These are phyloP conservation scores for Termitomyces sp. DNA, from an alignment of 768 basidiomycete species.

Conservation along the genomic window DNA sequence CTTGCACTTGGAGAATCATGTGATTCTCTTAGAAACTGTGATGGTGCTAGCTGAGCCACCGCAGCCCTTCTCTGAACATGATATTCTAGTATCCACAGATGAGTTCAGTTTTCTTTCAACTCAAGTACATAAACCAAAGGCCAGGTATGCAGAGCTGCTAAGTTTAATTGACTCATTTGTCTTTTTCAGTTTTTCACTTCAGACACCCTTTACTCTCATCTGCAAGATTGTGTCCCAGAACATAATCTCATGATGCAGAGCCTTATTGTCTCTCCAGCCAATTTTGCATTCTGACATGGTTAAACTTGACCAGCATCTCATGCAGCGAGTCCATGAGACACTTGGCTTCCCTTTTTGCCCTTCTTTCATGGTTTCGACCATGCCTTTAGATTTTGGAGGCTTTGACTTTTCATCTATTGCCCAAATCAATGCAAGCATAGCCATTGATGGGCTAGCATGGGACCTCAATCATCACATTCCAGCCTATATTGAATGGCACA, in stretches of 20 bases:
- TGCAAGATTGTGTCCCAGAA: constrained; percentile 19
- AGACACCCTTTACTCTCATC: constrained; percentile 17
- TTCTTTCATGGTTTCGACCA: constrained; percentile 2
- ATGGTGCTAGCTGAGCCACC: no score
- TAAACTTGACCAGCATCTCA: constrained; percentile 13
- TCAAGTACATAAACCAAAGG: constrained; percentile 15
- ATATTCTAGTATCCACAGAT: neutral
- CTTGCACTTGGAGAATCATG: no score
- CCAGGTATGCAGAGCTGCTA: constrained; percentile 6
- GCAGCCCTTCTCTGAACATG: no score
- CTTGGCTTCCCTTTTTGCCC: constrained; percentile 21
- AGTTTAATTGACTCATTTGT: constrained; percentile 19
- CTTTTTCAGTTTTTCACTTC: constrained; percentile 14
- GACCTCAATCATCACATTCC: constrained; percentile 23
- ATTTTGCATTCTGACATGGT: constrained; percentile 13
- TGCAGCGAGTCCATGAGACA: constrained; percentile 13
- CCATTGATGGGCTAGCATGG: constrained; percentile 14
- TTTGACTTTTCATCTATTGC: constrained; percentile 21
- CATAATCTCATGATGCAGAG: constrained; percentile 13
- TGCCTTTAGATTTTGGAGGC: constrained; percentile 14
- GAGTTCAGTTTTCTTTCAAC: constrained; percentile 13
- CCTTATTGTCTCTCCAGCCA: constrained; percentile 21
- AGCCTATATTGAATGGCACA: constrained; percentile 12
- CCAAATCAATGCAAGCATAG: constrained; percentile 15
- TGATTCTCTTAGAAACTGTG: no score